Conservation (phyloP, 306 rosid species). For the Dicorynia guianensis region DNA sequence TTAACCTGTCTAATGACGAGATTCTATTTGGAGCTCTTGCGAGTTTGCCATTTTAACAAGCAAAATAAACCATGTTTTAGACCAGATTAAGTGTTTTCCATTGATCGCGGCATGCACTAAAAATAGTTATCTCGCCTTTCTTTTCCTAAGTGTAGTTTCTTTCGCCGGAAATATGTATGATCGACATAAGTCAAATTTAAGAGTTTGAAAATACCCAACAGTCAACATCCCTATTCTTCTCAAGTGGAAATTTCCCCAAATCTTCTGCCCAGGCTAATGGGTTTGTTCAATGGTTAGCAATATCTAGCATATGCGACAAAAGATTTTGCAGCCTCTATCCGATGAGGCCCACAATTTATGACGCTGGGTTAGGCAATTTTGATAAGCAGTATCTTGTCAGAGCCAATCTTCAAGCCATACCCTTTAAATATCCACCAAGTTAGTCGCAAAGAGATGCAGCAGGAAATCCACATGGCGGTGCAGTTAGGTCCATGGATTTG, state of each 20-base stretch:
- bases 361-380: not conserved
- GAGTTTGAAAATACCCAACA: not conserved
- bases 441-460: slow-evolving; percentile 35
- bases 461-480: slow-evolving; percentile 39
- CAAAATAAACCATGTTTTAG: no score
- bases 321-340: not conserved
- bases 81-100: no score
- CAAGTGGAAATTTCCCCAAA: not conserved
- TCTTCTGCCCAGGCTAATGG: slow-evolving; percentile 22
- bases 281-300: slow-evolving; percentile 8
- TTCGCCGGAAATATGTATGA: no score
- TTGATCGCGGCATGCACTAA: no score
- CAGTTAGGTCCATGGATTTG: slow-evolving; percentile 33
- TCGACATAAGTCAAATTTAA: no score
- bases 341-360: no score
- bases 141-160: no score
- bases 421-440: slow-evolving; percentile 37
- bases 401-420: slow-evolving; percentile 15
- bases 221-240: not conserved
- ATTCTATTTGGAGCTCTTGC: no score
- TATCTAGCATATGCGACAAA: not conserved
- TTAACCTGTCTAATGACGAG: no score
- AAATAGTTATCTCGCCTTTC: no score
- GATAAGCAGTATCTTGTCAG: not conserved
- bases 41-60: no score